These are phyloP conservation scores for Xylaria flabelliformis DNA, from an alignment of 495 filamentous ascomycete genomes.

Conservation along the genomic window DNA sequence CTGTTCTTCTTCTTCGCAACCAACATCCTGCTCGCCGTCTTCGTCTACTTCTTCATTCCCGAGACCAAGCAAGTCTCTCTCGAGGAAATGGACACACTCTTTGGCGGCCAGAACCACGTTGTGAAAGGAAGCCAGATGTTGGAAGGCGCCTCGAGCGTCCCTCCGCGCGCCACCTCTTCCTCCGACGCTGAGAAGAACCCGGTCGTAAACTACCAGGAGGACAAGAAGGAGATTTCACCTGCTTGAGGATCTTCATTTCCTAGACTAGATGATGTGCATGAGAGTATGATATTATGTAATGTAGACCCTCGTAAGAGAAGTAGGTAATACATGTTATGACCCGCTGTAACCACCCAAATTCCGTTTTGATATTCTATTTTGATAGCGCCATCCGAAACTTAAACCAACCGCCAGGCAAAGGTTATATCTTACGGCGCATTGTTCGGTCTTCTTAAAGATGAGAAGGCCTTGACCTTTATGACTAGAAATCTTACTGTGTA, in stretches of 20 bases:
- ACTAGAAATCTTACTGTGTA: neutral
- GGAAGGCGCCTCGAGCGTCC: conserved; percentile 5
- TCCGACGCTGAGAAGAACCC: conserved; percentile 20
- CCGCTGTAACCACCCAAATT: neutral
- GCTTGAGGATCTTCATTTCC: neutral
- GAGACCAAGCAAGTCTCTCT: conserved; percentile 70
- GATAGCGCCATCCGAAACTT: neutral
- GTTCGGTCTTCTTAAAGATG: neutral
- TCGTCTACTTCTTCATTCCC: conserved; percentile 69
- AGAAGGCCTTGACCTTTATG: neutral
- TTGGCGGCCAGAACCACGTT: conserved; percentile 65
- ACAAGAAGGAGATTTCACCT: conserved; percentile 13
- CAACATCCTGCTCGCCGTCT: conserved; percentile 63
- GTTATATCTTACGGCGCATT: neutral
- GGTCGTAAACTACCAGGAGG: conserved; percentile 25
- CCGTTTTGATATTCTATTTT: neutral
- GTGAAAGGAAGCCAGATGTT: conserved; percentile 54
- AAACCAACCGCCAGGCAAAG: too few relatives aligned
- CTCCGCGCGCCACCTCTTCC: neutral
- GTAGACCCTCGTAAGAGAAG: neutral
- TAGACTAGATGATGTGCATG: neutral
- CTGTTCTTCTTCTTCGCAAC: conserved; percentile 54
- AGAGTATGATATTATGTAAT: neutral
- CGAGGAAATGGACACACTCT: conserved; percentile 69
- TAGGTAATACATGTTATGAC: conserved; percentile 7